Conservation (phyloP, 2,329 filamentous ascomycete genomes). For the Fulvia fulva region DNA sequence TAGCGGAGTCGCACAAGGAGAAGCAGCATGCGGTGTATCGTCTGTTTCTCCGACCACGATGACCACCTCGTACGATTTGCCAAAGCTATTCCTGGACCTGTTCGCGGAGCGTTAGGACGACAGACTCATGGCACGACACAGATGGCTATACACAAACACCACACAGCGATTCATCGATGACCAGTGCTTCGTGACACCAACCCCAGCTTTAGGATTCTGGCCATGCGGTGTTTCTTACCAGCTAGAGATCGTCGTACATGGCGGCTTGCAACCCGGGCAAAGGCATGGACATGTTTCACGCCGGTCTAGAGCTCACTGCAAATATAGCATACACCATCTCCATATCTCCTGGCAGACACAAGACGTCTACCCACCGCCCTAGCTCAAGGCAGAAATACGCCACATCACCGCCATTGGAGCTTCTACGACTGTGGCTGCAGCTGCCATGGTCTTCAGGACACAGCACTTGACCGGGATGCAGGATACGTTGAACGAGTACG, state of each 20-base stretch:
- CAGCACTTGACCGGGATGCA: not conserved
- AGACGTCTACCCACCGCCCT: not conserved
- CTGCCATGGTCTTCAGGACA: not conserved
- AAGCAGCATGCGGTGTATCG: not conserved
- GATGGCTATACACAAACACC: not conserved
- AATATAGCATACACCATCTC: not conserved
- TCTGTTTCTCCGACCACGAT: not conserved
- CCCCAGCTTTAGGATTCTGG: not conserved
- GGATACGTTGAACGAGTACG: not conserved
- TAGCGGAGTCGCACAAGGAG: not conserved
- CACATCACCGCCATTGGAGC: not conserved
- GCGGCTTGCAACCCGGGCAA: not conserved
- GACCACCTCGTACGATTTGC: not conserved
- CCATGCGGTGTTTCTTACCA: not conserved
- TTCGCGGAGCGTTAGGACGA: not conserved
- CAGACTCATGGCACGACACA: not conserved
- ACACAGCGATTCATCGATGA: not conserved
- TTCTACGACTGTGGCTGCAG: not conserved
- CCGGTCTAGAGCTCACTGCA: not conserved
- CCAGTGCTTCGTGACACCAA: not conserved
- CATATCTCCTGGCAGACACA: not conserved
- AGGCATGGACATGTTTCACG: not conserved
- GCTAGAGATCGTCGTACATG: not conserved
- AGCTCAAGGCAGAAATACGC: conserved; percentile 7
- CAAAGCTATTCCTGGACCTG: not conserved